phyloP scores from a whole-genome alignment of 257 asterid species.

The Cinchona pubescens region DNA sequence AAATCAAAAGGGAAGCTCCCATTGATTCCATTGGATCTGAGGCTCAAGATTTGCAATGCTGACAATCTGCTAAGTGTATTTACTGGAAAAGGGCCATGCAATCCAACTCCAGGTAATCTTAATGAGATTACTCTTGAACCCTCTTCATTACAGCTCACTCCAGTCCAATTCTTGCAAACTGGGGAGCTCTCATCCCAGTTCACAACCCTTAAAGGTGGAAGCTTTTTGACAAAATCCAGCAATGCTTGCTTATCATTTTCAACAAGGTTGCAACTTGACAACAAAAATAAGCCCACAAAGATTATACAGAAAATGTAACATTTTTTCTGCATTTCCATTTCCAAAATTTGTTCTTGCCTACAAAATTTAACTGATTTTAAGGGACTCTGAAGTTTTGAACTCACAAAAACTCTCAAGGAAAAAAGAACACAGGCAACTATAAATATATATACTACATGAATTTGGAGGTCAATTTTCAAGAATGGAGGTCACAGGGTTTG shows the following conservation, averaged over 20 bases:
- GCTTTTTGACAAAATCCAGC: constrained; percentile 52
- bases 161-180: constrained; percentile 74
- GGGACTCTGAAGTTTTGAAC: neutral
- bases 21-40: constrained; percentile 77
- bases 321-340: constrained; percentile 51
- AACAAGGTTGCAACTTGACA: constrained; percentile 34
- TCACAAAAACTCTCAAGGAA: constrained; percentile 16
- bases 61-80: constrained; percentile 63
- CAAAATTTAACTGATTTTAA: neutral
- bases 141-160: constrained; percentile 60
- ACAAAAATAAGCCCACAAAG: constrained; percentile 35
- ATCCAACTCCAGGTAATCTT: constrained; percentile 79
- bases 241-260: constrained; percentile 69
- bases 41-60: constrained; percentile 93
- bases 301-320: constrained; percentile 30
- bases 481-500: constrained; percentile 50
- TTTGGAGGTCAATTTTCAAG: constrained; percentile 38
- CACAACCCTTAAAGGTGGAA: constrained; percentile 52
- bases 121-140: constrained; percentile 62
- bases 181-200: constrained; percentile 53
- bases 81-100: constrained; percentile 69
- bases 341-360: constrained; percentile 17
- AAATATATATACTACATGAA: constrained; percentile 21
- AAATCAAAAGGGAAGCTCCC: constrained; percentile 74
- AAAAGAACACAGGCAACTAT: constrained; percentile 18